These are phyloP conservation scores for Porcisia hertigi DNA, from an alignment of 208 protist genomes.

Conservation along the genomic window DNA sequence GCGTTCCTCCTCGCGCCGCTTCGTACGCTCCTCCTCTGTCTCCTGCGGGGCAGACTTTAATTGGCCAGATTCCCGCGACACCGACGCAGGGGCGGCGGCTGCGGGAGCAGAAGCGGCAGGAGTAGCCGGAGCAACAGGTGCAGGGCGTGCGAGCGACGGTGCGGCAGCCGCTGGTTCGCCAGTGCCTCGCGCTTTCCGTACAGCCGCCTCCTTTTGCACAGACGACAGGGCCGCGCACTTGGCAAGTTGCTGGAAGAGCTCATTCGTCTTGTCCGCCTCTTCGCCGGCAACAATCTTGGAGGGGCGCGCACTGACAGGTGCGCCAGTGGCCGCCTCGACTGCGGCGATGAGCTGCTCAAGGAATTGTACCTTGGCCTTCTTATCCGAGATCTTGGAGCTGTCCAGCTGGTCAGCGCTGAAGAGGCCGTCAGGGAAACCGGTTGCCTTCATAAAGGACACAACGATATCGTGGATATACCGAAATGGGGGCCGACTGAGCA, in stretches of 20 bases:
- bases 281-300: conserved; percentile 86
- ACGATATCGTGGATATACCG: conserved; percentile 91
- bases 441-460: conserved; percentile 59
- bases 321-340: conserved; percentile 79
- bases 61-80: not conserved
- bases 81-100: not conserved
- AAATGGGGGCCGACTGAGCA: conserved; percentile 86
- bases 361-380: conserved; percentile 85
- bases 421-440: conserved; percentile 74
- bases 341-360: conserved; percentile 73
- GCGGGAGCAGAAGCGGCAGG: not conserved
- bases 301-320: conserved; percentile 55
- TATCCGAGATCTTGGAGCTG: conserved; percentile 75
- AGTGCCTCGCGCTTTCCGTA: conserved; percentile 58
- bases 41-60: conserved; percentile 13
- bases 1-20: conserved; percentile 62
- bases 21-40: conserved; percentile 62
- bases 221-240: conserved; percentile 59
- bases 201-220: conserved; percentile 64
- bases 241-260: conserved; percentile 84
- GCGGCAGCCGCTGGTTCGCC: not conserved
- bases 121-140: conserved; percentile 1
- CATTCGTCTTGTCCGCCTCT: conserved; percentile 89
- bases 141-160: conserved; percentile 3
- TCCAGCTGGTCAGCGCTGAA: conserved; percentile 71